Conservation (phyloP, 768 basidiomycete genomes). For the Leucocoprinus leucothites region DNA sequence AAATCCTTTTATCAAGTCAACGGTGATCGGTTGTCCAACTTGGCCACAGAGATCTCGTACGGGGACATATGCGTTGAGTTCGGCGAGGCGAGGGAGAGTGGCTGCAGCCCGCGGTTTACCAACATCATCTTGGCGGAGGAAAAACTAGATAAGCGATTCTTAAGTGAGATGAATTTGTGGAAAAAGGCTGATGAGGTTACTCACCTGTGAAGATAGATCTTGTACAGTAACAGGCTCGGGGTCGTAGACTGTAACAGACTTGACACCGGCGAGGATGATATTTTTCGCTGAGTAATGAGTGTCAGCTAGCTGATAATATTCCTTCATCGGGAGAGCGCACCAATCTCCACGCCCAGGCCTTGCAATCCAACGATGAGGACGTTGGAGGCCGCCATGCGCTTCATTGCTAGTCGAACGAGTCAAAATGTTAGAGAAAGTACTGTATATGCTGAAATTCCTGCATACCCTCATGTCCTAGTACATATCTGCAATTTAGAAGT, state of each 20-base stretch:
- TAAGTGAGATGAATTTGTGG: not conserved
- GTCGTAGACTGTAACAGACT: slow-evolving; percentile 94
- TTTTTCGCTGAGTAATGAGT: slow-evolving; percentile 72
- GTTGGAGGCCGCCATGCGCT: slow-evolving; percentile 96
- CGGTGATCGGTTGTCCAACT: slow-evolving; percentile 72
- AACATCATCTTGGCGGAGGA: slow-evolving; percentile 82
- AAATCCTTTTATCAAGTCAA: slow-evolving; percentile 82
- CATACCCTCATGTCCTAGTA: slow-evolving; percentile 93
- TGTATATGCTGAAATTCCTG: not conserved
- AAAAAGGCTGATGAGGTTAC: slow-evolving; percentile 18
- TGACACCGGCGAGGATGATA: slow-evolving; percentile 91
- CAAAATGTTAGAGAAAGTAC: not conserved
- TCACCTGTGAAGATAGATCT: slow-evolving; percentile 90
- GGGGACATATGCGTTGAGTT: slow-evolving; percentile 95
- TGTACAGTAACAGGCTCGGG: slow-evolving; percentile 84
- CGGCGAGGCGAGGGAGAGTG: slow-evolving; percentile 84
- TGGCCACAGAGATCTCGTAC: slow-evolving; percentile 81
- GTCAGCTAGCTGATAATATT: slow-evolving; percentile 9
- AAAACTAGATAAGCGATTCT: slow-evolving; percentile 60
- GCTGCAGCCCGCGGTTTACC: slow-evolving; percentile 87
- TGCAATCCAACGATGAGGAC: slow-evolving; percentile 90
- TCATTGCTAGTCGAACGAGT: slow-evolving; percentile 78
- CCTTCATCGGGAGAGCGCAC: slow-evolving; percentile 29
- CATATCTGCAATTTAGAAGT: slow-evolving; percentile 54
- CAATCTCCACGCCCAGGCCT: slow-evolving; percentile 95